Evolutionary conservation across 2,329 filamentous ascomycete species (phyloP), one percentile per base, ranked within the genome.

Genomic region (Venturia oleaginea): DNA sequence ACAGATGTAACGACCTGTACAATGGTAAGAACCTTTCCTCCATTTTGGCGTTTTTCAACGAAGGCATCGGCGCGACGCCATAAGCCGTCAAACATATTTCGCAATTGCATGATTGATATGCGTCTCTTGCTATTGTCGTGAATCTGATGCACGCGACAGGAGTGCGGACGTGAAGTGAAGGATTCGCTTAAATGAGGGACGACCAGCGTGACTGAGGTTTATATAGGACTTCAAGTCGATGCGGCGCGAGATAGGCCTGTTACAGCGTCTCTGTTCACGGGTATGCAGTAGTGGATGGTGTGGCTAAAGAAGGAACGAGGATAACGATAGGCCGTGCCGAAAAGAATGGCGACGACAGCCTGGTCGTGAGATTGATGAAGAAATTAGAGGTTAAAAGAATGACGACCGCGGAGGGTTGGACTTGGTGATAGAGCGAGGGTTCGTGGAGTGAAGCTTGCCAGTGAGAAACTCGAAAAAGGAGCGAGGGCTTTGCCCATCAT

Each of bases 1-100:
- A 83, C 84, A 57, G 83, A 76, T 71, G 84, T 82, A 51, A 84
- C 76, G 48, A 81, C 72, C 0, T 74, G 74, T 13, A 78, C 71
- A 60, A 77, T 69, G 2, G 76, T 78, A 17, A 62, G 59, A 11
- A 64, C 43, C 22, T 51, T 55, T 13, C 37, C 38, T 17, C 30
- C 37, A 4, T 62, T 62, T 37, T 64, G 40, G n/a, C 54, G 48
- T 6, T 19, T 19, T 32, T 64, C 61, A 19, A 68, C 57, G 34
- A 66, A 46, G 30, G 65, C 65, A 22, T 68, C 43, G 22, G 43
- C 64, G 46, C 65, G 63, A 62, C 64, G 40, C 57, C 54, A 61
- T 43, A 60, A 61, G 64, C 48, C 66, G 65, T 59, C 62, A 59
- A 63, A 4, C n/a, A 65, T 38, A 34, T 38, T 42, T 24, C 64